Evolutionary conservation across 352 stramenopile species (phyloP).

Genomic region (Globisporangium nagaii): DNA sequence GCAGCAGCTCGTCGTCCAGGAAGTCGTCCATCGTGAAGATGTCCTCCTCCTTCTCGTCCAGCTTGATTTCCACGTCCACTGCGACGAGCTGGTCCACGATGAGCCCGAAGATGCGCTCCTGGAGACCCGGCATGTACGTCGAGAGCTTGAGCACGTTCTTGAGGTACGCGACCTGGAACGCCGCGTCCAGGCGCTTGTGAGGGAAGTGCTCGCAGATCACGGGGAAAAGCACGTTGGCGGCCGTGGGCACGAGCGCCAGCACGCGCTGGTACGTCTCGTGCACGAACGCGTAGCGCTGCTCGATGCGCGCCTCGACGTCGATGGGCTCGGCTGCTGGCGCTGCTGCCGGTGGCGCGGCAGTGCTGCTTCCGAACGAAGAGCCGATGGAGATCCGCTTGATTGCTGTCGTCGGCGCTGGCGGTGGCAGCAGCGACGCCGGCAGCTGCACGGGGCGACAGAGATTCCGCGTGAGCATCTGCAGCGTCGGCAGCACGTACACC

Average conservation of each 20-base stretch:
- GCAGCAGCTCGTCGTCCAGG: slow-evolving; percentile 69
- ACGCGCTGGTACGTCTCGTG: slow-evolving; percentile 62
- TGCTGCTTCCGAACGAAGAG: slow-evolving; percentile 29
- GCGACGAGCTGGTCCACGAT: slow-evolving; percentile 81
- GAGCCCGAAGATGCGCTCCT: slow-evolving; percentile 80
- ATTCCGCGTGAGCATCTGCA: slow-evolving; percentile 83
- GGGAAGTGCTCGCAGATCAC: slow-evolving; percentile 75
- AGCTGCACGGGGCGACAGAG: slow-evolving; percentile 51
- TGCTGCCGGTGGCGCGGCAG: neutral
- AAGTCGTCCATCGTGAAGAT: slow-evolving; percentile 83
- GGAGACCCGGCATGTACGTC: slow-evolving; percentile 56
- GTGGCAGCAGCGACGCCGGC: slow-evolving; percentile 23
- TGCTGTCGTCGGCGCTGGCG: slow-evolving; percentile 1
- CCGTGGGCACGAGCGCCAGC: slow-evolving; percentile 67
- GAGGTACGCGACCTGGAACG: slow-evolving; percentile 65
- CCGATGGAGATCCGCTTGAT: slow-evolving; percentile 32
- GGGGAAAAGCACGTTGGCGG: slow-evolving; percentile 70
- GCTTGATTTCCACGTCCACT: slow-evolving; percentile 87
- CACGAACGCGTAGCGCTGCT: slow-evolving; percentile 49
- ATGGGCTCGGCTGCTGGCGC: slow-evolving; percentile 12
- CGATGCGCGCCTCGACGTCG: slow-evolving; percentile 47
- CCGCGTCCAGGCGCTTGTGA: slow-evolving; percentile 73
- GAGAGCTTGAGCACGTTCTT: slow-evolving; percentile 67
- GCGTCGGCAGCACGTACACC: slow-evolving; percentile 69
- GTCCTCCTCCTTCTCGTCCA: slow-evolving; percentile 84